Conservation (phyloP, 345 rosid genomes). For the Excoecaria agallocha region DNA sequence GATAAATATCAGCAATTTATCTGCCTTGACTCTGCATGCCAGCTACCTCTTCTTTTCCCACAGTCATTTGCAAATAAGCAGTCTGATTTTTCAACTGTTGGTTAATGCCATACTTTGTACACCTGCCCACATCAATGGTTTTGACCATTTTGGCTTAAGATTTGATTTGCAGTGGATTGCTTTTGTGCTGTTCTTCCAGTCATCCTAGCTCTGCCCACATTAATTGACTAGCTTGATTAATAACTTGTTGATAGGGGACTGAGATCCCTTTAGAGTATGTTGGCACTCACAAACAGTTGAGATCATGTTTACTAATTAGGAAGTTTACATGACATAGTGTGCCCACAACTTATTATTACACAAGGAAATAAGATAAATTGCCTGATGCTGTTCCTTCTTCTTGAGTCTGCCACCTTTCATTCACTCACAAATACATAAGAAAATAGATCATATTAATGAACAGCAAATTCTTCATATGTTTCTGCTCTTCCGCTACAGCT, state of each 20-base stretch:
- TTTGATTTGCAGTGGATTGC: no score
- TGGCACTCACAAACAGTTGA: constrained; percentile 4
- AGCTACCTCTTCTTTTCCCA: no score
- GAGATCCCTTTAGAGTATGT: constrained; percentile 8
- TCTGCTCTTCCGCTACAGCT: constrained; percentile 52
- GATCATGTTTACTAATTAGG: constrained; percentile 9
- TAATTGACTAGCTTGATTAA: not conserved
- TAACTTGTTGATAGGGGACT: not conserved
- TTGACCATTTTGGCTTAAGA: no score
- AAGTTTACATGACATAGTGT: constrained; percentile 20
- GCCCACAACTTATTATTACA: constrained; percentile 36
- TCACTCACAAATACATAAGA: constrained; percentile 33
- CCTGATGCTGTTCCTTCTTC: constrained; percentile 18
- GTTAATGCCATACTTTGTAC: no score
- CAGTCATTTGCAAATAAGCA: no score
- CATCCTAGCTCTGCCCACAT: no score
- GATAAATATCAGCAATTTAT: no score
- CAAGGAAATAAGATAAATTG: constrained; percentile 26
- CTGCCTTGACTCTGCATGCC: no score
- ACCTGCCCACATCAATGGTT: no score
- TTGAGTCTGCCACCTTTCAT: constrained; percentile 23
- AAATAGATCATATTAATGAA: constrained; percentile 32
- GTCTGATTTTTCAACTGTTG: no score
- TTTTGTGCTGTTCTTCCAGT: no score
- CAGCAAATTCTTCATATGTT: constrained; percentile 15